Evolutionary conservation across 192 early-diverging fungal genomes (phyloP).

Genomic region (Gorgonomyces haynaldii): DNA sequence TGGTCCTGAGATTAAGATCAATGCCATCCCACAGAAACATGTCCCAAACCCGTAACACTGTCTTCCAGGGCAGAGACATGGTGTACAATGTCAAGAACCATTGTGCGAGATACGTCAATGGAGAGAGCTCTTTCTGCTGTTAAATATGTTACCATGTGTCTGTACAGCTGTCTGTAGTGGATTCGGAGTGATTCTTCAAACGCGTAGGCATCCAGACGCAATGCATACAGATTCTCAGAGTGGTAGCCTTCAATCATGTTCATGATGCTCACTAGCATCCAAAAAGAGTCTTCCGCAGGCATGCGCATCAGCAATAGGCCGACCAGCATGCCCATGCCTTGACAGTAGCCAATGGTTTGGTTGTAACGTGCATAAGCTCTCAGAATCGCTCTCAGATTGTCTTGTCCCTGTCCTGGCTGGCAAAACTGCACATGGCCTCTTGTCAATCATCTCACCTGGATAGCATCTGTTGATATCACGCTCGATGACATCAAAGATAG

Average conservation of each 20-base stretch:
- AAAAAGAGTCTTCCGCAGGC: constrained; percentile 72
- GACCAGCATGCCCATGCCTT: constrained; percentile 89
- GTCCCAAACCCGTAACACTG: constrained; percentile 86
- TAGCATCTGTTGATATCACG: constrained; percentile 79
- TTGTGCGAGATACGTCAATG: constrained; percentile 82
- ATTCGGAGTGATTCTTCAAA: constrained; percentile 59
- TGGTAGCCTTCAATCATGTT: constrained; percentile 72
- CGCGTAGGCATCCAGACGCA: constrained; percentile 69
- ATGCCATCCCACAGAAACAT: constrained; percentile 71
- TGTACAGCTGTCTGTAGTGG: neutral
- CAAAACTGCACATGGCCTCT: constrained; percentile 66
- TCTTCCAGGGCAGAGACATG: constrained; percentile 72
- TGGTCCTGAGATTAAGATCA: constrained; percentile 31
- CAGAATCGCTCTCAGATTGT: constrained; percentile 64
- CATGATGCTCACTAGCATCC: constrained; percentile 69
- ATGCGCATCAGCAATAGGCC: constrained; percentile 85
- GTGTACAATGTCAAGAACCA: constrained; percentile 94
- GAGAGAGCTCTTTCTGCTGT: constrained; percentile 60
- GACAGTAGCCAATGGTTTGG: constrained; percentile 78
- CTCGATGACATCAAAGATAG: constrained; percentile 83
- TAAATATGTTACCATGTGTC: constrained; percentile 3
- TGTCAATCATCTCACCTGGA: constrained; percentile 31
- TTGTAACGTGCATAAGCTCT: constrained; percentile 84
- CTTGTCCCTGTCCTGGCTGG: constrained; percentile 60
- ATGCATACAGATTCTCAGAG: constrained; percentile 53